phyloP scores from a whole-genome alignment of 352 stramenopile genomes.

The Globisporangium splendens region DNA sequence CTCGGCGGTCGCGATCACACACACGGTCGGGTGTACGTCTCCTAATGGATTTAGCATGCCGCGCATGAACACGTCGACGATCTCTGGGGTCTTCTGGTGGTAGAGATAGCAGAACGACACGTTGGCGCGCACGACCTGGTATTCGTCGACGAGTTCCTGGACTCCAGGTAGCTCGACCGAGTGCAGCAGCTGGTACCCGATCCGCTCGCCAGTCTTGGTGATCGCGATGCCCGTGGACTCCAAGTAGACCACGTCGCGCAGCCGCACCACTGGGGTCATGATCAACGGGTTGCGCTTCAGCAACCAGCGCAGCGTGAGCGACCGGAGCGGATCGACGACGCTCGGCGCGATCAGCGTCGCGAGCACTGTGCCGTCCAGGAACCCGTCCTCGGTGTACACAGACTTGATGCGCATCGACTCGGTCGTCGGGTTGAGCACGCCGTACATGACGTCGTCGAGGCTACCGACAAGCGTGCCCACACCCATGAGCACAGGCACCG shows the following conservation, averaged over 20 bases:
- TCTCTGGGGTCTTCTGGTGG: neutral
- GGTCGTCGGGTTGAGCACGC: constrained; percentile 6
- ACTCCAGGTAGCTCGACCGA: constrained; percentile 33
- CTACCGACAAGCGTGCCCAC: neutral
- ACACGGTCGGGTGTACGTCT: neutral
- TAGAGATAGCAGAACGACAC: constrained; percentile 9
- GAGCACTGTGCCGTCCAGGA: neutral
- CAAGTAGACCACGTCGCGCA: constrained; percentile 41
- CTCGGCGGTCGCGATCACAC: constrained; percentile 1
- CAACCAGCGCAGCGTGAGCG: neutral
- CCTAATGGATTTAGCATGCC: constrained; percentile 1
- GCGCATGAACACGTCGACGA: constrained; percentile 8
- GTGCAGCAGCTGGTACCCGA: constrained; percentile 45
- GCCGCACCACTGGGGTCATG: constrained; percentile 22
- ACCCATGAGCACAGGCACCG: constrained; percentile 1
- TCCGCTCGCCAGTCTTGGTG: constrained; percentile 32
- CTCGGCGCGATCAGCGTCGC: neutral
- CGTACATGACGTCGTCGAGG: constrained; percentile 11
- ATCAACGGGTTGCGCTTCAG: constrained; percentile 17
- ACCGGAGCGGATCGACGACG: neutral
- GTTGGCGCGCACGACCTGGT: constrained; percentile 7
- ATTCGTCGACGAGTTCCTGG: constrained; percentile 12
- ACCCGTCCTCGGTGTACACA: neutral
- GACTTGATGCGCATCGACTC: constrained; percentile 8
- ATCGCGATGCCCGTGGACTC: constrained; percentile 38